Evolutionary conservation across 306 rosid species (phyloP).

Genomic region (Cercis canadensis): DNA sequence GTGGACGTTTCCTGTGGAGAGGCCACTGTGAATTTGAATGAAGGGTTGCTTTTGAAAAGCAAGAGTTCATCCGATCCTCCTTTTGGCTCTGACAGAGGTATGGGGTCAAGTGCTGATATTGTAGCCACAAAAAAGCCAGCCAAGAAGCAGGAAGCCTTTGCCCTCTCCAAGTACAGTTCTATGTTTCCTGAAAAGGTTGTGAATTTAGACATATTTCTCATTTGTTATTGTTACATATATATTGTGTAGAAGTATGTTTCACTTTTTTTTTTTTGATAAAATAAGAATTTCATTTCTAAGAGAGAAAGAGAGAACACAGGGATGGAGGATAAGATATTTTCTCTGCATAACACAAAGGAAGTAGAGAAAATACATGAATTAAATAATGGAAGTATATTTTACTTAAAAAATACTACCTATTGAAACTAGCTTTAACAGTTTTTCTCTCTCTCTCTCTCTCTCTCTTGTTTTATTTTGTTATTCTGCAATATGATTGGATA

Average conservation of each 20-base stretch:
- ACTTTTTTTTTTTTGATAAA: too few relatives aligned
- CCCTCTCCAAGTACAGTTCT: slow-evolving; percentile 74
- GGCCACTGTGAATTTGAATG: slow-evolving; percentile 75
- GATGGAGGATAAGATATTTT: too few relatives aligned
- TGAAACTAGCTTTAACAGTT: too few relatives aligned
- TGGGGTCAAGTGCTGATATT: slow-evolving; percentile 56
- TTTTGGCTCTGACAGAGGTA: slow-evolving; percentile 52
- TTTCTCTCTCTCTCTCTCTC: too few relatives aligned
- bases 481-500: too few relatives aligned
- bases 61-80: slow-evolving; percentile 64
- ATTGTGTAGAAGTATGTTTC: background rate
- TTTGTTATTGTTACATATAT: slow-evolving; percentile 17
- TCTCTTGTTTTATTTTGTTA: too few relatives aligned
- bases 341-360: slow-evolving; percentile 14
- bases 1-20: slow-evolving; percentile 79
- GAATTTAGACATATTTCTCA: slow-evolving; percentile 26
- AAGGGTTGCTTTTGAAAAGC: slow-evolving; percentile 68
- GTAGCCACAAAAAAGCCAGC: slow-evolving; percentile 48
- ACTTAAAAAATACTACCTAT: too few relatives aligned
- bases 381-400: too few relatives aligned
- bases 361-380: too few relatives aligned
- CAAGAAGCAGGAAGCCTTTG: slow-evolving; percentile 62
- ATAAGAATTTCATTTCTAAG: too few relatives aligned
- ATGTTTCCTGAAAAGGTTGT: slow-evolving; percentile 96
- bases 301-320: background rate